Evolutionary conservation across 345 rosid species (phyloP).

Genomic region (Boechera divaricarpa): DNA sequence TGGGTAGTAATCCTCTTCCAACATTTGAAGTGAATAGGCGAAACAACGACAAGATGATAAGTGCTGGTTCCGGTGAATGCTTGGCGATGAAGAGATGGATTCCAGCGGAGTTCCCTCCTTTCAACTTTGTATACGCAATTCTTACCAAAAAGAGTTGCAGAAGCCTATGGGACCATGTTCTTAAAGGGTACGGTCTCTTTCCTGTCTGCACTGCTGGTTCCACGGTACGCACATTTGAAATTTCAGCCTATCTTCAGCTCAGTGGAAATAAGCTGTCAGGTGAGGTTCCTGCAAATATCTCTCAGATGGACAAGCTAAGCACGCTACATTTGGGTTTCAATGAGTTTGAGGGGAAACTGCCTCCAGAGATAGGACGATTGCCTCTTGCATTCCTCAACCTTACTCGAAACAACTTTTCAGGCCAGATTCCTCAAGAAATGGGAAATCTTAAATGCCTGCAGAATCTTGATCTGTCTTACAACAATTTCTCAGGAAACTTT

Average conservation of each 20-base stretch:
- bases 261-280: conserved; percentile 78
- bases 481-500: conserved; percentile 82
- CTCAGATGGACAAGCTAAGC: conserved; percentile 66
- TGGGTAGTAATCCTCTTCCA: conserved; percentile 61
- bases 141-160: conserved; percentile 77
- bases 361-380: conserved; percentile 60
- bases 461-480: conserved; percentile 81
- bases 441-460: conserved; percentile 68
- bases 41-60: conserved; percentile 38
- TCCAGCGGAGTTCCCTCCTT: conserved; percentile 91
- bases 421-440: conserved; percentile 70
- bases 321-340: conserved; percentile 78
- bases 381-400: conserved; percentile 82
- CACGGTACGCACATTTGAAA: conserved; percentile 42
- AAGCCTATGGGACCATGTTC: conserved; percentile 74
- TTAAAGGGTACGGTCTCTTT: conserved; percentile 74
- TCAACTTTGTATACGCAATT: conserved; percentile 68
- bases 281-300: conserved; percentile 61
- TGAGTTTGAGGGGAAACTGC: conserved; percentile 59
- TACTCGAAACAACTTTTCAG: conserved; percentile 62
- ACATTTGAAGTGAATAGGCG: conserved; percentile 62
- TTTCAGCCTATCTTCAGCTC: conserved; percentile 83
- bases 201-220: conserved; percentile 60
- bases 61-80: conserved; percentile 80
- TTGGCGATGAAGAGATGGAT: conserved; percentile 88